Base-by-base conservation (phyloP, 2,329 filamentous ascomycete genomes). In the Pseudogymnoascus sp. region DNA sequence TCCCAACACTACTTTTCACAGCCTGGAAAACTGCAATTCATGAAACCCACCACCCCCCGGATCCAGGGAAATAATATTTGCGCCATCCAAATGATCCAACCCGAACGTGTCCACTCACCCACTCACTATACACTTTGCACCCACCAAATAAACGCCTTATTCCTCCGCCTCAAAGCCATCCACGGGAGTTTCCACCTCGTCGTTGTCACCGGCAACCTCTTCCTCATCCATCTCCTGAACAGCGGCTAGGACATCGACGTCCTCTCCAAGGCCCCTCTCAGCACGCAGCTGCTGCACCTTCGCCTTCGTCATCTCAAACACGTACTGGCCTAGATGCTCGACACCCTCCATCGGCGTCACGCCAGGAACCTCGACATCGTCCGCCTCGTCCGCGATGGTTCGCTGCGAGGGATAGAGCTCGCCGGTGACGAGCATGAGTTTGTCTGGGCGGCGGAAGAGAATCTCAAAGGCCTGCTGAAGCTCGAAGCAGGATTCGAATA, bases 251-350 rank as follows among this genome's bases (percentile, higher is more conserved):
- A 52, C 45, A 30, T 52, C 45, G 1, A 52, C 45, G 9, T 52
- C 45, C 26, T 52, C 45, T 7, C 45, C 45, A 4, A 52, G 9
- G 13, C 45, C 45, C 45, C 45, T 52, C 26, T 52, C 45, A 13
- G 45, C 45, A 13, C 45, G 45, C 26, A 52, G 3, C 57, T 72
- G 68, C 59, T 68, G 64, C 4, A 71, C 65, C 39, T 69, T 71
- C 8, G 69, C 61, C 33, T 87, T 82, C 3, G 91, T 95, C 90
- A 99, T 99, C 73, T 99, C 90, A 71, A 84, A 96, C 19, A 99
- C 92, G 72, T 96, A 99, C 74, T 96, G 88, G 0, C 94, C 94
- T 34, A 99, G 74, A 75, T 99, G 94, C 76, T 99, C 92, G 1
- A 97, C 86, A 33, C 88, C 83, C 67, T 92, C 89, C 89, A 99